Evolutionary conservation across 768 basidiomycete genomes (phyloP), one percentile per base, ranked within the genome.

Genomic region (Neoboletus magnificus): DNA sequence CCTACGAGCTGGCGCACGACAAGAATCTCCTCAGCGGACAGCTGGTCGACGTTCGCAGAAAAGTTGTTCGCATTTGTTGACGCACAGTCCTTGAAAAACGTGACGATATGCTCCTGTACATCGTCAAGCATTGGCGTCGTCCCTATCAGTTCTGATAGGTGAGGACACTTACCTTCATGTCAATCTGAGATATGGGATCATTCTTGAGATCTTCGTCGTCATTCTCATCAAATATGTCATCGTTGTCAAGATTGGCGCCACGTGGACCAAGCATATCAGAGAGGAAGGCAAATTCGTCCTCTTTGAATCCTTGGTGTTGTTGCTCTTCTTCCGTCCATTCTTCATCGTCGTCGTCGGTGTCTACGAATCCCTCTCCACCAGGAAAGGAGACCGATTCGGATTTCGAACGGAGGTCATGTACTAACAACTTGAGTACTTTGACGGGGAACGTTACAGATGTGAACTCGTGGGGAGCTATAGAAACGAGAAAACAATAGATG

Each of bases 261-360:
- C 82, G 84, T 1, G 85, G 83, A 12, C 88, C 86, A 47, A 93
- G 79, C 77, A 92, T 79, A 46, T 93, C 90, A 6, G 93, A 93
- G 36, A 97, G 74, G 76, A 85, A 91, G 23, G 85, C 83, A 60
- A 91, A 84, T 63, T 92, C 89, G n/a, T 90, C 89, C 48, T 84
- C 76, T 63, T 84, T 88, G 63, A 79, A 73, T 9, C 75, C 74
- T 63, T 83, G 80, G 47, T 82, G 74, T 33, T 80, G 70, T 46
- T 80, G 82, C 53, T 91, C 93, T 66, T 94, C 93, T 63, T 97
- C 94, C 11, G 83, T 81, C 96, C 96, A 98, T n/a, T 92, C 91
- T 33, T 92, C 92, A 59, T 93, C 89, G 79, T 82, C 89, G 66
- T 93, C 92, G 60, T 94, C 92, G 10, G 82, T 86, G 30, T 85